A percentile compares a stretch with the other conserved stretches of the same genome.
These are phyloP conservation scores for Chenopodium quinoa DNA, from an alignment of 148 eudicot species.

Conservation along the genomic window DNA sequence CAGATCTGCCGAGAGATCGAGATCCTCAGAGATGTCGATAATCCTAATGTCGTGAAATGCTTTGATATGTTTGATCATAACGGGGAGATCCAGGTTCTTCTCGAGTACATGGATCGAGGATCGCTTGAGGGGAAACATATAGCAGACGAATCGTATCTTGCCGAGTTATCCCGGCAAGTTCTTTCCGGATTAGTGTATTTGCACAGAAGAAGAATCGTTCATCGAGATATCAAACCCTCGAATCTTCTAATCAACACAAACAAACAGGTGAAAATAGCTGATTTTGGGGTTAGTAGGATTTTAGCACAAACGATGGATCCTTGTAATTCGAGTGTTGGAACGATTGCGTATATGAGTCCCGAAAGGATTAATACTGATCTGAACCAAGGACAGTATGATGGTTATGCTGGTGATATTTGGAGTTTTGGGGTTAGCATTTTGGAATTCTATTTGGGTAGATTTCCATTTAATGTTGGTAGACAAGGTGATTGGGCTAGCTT, in stretches of 20 bases:
- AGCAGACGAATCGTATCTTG: constrained; percentile 43
- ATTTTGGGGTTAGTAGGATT: constrained; percentile 70
- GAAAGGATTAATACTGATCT: constrained; percentile 81
- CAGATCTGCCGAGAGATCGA: constrained; percentile 88
- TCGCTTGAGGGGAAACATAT: constrained; percentile 60
- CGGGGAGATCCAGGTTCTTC: constrained; percentile 76
- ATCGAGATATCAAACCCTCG: constrained; percentile 82
- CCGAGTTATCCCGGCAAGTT: constrained; percentile 55
- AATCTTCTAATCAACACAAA: constrained; percentile 55
- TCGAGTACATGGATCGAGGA: constrained; percentile 76
- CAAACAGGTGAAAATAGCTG: constrained; percentile 61
- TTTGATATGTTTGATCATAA: constrained; percentile 64
- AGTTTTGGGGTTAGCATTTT: constrained; percentile 76
- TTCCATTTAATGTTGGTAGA: constrained; percentile 65
- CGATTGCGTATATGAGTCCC: constrained; percentile 88
- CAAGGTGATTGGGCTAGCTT: constrained; percentile 85
- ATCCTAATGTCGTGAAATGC: constrained; percentile 67
- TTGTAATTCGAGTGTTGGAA: constrained; percentile 77
- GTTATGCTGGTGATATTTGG: constrained; percentile 87
- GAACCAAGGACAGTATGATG: constrained; percentile 73
- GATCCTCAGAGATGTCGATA: constrained; percentile 71
- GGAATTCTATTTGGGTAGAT: constrained; percentile 69
- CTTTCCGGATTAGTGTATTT: constrained; percentile 60
- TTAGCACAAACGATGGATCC: constrained; percentile 79
- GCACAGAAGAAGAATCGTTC: constrained; percentile 61